Evolutionary conservation across 805 yeast species (phyloP), one percentile per base, ranked within the genome.

Genomic region (Lipomyces starkeyi): DNA sequence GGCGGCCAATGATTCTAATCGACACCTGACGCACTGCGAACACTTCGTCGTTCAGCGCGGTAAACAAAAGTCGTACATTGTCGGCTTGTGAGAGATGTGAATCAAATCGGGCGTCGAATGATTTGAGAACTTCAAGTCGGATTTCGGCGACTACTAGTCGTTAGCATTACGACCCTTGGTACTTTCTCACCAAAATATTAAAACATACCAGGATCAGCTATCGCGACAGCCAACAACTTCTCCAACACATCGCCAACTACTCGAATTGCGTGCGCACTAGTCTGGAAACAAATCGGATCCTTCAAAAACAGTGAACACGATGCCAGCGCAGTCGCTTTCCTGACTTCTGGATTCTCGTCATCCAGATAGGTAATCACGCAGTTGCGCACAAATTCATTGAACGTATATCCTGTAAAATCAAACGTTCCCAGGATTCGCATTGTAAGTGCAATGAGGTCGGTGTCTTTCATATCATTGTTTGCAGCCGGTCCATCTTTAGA

Each of bases 21-120:
- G 97, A 90, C 17, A 87, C 90, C 73, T 90, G 87, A 64, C 97
- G 85, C 11, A 95, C 90, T 11, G 87, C 87, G 76, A 95, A 95
- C 1, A 85, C 86, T 78, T 94, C 98, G 79, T 95, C 99, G 76
- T 95, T 91, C 65, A 94, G 80, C 0, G 97, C 94, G 82, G 93
- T 91, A 74, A 94, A 91, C 27, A 95, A 81, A 14, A 93, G 79
- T 64, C 91, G 83, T 40, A 93, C 94, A 77, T 93, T 93, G 68
- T 91, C 97, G 0, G 97, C 96, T 77, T 95, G 98, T 0, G 98
- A 91, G 40, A 95, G 79, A 74, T 95, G 98, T 0, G 97, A 91
- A 74, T 95, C 98, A 76, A 94, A 91, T 66, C 84, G 84, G 1
- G 88, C 85, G 49, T 91, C 91, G 52, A 96, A 81, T 58, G 93